These are phyloP conservation scores for Saccharomycopsis hybrid DNA, from an alignment of 1,139 yeast genomes.

Conservation along the genomic window DNA sequence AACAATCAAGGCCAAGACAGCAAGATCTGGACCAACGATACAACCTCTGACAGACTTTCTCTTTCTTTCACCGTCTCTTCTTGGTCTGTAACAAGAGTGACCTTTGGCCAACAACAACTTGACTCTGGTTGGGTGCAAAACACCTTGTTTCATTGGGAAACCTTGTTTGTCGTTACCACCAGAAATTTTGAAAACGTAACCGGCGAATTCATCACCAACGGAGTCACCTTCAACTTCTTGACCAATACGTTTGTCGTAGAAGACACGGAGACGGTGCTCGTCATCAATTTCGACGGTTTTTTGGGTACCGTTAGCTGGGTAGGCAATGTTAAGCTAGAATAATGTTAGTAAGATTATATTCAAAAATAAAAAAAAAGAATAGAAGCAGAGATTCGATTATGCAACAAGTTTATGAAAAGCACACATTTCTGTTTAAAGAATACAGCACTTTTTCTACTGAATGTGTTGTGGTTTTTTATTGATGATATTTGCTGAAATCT, in stretches of 20 bases:
- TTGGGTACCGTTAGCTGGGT: slow-evolving; percentile 99
- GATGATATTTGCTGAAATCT: too few relatives aligned
- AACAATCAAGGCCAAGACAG: slow-evolving; percentile 88
- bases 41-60: slow-evolving; percentile 99
- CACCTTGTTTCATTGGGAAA: slow-evolving; percentile 99
- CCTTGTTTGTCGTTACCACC: slow-evolving; percentile 99
- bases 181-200: slow-evolving; percentile 96
- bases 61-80: slow-evolving; percentile 99
- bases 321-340: slow-evolving; percentile 90
- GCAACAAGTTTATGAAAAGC: too few relatives aligned
- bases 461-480: too few relatives aligned
- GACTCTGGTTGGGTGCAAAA: slow-evolving; percentile 99
- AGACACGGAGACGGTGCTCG: slow-evolving; percentile 97
- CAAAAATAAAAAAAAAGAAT: not conserved
- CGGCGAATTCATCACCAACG: slow-evolving; percentile 98
- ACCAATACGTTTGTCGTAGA: slow-evolving; percentile 99
- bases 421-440: too few relatives aligned
- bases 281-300: slow-evolving; percentile 96
- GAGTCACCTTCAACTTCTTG: slow-evolving; percentile 99
- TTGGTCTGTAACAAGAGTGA: slow-evolving; percentile 99
- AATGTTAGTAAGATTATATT: slow-evolving; percentile 2
- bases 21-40: slow-evolving; percentile 95
- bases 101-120: slow-evolving; percentile 91
- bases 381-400: not conserved
- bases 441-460: too few relatives aligned